These are phyloP conservation scores for Cephaloascus albidus DNA, from an alignment of 805 yeast species.

Conservation along the genomic window DNA sequence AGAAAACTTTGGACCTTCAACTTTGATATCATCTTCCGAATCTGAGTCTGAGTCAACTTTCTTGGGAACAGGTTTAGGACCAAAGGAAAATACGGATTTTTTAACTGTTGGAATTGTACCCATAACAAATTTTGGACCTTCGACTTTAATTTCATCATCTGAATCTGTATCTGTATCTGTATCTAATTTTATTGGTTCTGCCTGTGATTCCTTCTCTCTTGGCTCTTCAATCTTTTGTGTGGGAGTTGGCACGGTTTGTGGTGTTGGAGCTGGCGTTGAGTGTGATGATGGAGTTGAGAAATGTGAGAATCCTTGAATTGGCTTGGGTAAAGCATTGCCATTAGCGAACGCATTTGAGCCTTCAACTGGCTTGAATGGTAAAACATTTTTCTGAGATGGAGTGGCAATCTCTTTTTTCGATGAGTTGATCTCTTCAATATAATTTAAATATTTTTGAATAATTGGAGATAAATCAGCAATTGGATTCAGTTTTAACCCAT, in stretches of 20 bases:
- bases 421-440: conserved; percentile 28
- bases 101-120: conserved; percentile 19
- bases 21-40: conserved; percentile 53
- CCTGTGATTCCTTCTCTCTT: not conserved
- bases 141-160: conserved; percentile 16
- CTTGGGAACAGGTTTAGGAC: conserved; percentile 14
- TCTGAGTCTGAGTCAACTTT: conserved; percentile 32
- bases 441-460: conserved; percentile 50
- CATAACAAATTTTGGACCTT: conserved; percentile 26
- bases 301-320: conserved; percentile 7
- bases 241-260: not conserved
- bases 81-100: conserved; percentile 27
- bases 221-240: not conserved
- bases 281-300: conserved; percentile 1
- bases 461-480: conserved; percentile 47
- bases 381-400: not conserved
- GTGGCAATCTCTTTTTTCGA: conserved; percentile 4
- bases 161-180: conserved; percentile 18
- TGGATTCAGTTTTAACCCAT: conserved; percentile 31
- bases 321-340: conserved; percentile 10
- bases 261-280: conserved; percentile 1
- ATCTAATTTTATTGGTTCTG: conserved; percentile 1
- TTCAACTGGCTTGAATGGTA: not conserved
- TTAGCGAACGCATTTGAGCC: conserved; percentile 3
- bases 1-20: conserved; percentile 65